Evolutionary conservation across 2,329 filamentous ascomycete genomes (phyloP), one percentile per base, ranked within the genome.

Genomic region (Clonostachys byssicola): DNA sequence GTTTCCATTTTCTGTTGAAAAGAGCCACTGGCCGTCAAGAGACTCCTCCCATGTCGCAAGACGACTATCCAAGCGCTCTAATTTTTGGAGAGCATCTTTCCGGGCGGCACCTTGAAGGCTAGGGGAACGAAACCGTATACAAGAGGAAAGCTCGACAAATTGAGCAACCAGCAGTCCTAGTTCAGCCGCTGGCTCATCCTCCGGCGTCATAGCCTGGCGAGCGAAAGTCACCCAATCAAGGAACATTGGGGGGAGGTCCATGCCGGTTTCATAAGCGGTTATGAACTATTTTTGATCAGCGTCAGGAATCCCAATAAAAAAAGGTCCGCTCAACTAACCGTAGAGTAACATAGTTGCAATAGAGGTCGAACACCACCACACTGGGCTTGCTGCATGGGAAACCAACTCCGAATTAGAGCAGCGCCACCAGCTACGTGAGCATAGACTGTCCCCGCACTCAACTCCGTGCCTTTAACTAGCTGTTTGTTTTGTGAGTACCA

Each of bases 361-460:
- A 83, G 72, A 6, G 74, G 72, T 34, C 74, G 68, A 50, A 80
- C 68, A 5, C 77, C 75, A 43, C 72, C 67, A 18, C 70, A 61
- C 1, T 67, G 62, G 1, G 61, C 56, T 9, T 63, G 53, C 3
- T 62, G 59, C 35, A 68, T 57, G 2, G 73, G 73, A 6, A 72
- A 56, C 48, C 70, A 69, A 41, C 63, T 70, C 48, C 73, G 72
- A 16, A 84, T 64, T n/a, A 86, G 61, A 12, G 81, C 79, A 41
- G 78, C 71, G 3, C 80, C 81, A 2, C 82, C 82, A 54, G 76
- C 70, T 42, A 84, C 73, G 57, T 86, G 82, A 6, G 74, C 75
- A 45, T 73, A 75, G 51, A 80, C 82, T 17, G 43, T 72, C 72
- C 14, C 71, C 64, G 17, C 77, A 69, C 20, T 73, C 70, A 49